Evolutionary conservation across 805 yeast genomes (phyloP), one percentile per base, ranked within the genome.

Genomic region (Ogataea kodamae): DNA sequence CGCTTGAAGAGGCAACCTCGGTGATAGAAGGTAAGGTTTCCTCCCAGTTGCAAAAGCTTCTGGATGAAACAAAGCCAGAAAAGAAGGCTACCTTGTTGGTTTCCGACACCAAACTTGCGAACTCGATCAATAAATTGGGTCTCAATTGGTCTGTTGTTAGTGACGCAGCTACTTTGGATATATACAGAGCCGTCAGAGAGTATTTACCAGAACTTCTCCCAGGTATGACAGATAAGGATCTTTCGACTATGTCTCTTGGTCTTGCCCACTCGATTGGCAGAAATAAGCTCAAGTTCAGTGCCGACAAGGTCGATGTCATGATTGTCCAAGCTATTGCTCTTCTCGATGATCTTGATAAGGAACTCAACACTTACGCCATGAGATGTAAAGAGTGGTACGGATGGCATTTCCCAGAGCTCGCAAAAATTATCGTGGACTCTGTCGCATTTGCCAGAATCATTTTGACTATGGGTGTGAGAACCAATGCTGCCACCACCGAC

Each of bases 331-430:
- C 98, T 39, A 92, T 92, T 66, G 96, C 97, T 13, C 72, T 92
- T 49, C 75, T 92, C 57, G 98, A 92, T 56, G 97, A 92, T 58
- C 75, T 92, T 54, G 98, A 92, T 70, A 92, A 92, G 69, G 98
- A 92, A 65, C 76, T 92, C 54, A 92, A 92, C 70, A 92, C 97
- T 33, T 92, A 90, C 55, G 96, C 97, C 49, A 92, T 92, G 98
- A 81, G 98, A 71, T 78, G 90, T 68, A 92, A 90, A 70, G 98
- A 92, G 70, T 92, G 98, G 98, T 92, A 92, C 68, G 98, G 98
- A 48, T 92, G 98, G 98, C 98, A 92, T 67, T 92, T 92, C 81
- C 98, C 98, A 23, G 98, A 92, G 67, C 78, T 92, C 78, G 96
- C 97, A 55, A 92, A 92, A 75, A 87, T 90, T 62, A 84, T 92